These are phyloP conservation scores for Apophysomyces variabilis DNA, from an alignment of 371 early-diverging fungal species.

Conservation along the genomic window DNA sequence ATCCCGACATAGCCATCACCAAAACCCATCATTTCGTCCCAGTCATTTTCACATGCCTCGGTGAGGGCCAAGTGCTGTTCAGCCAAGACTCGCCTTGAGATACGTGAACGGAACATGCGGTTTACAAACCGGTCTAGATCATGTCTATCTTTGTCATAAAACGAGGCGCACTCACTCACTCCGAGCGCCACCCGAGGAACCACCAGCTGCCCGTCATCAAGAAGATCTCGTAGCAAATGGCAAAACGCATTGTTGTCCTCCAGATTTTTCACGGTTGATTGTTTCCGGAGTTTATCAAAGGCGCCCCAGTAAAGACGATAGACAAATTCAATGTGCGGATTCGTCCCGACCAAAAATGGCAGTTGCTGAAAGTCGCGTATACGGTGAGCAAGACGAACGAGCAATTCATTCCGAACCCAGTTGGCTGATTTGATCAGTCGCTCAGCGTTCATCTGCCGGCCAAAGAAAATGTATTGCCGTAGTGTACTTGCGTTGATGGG, in stretches of 20 bases:
- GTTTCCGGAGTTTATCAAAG: conserved; percentile 77
- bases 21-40: conserved; percentile 37
- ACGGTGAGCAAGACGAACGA: conserved; percentile 91
- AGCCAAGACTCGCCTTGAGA: conserved; percentile 89
- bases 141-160: conserved; percentile 34
- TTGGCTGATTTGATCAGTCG: conserved; percentile 86
- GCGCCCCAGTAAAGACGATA: conserved; percentile 92
- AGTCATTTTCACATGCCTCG: conserved; percentile 56
- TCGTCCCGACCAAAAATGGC: conserved; percentile 92
- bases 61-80: conserved; percentile 92
- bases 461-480: conserved; percentile 92
- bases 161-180: conserved; percentile 76
- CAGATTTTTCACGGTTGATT: conserved; percentile 68
- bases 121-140: conserved; percentile 83
- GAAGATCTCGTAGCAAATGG: conserved; percentile 65
- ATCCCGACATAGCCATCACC: conserved; percentile 64
- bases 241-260: conserved; percentile 82
- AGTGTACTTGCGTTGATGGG: conserved; percentile 85
- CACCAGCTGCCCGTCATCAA: conserved; percentile 80
- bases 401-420: conserved; percentile 89
- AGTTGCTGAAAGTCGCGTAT: conserved; percentile 88
- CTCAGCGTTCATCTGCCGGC: conserved; percentile 84
- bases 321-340: conserved; percentile 86
- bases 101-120: conserved; percentile 87
- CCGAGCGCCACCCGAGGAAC: conserved; percentile 89